A percentile compares a stretch with the other conserved stretches of the same genome.
phyloP scores from a whole-genome alignment of 768 basidiomycete species.

The Thelephora ganbajun region DNA sequence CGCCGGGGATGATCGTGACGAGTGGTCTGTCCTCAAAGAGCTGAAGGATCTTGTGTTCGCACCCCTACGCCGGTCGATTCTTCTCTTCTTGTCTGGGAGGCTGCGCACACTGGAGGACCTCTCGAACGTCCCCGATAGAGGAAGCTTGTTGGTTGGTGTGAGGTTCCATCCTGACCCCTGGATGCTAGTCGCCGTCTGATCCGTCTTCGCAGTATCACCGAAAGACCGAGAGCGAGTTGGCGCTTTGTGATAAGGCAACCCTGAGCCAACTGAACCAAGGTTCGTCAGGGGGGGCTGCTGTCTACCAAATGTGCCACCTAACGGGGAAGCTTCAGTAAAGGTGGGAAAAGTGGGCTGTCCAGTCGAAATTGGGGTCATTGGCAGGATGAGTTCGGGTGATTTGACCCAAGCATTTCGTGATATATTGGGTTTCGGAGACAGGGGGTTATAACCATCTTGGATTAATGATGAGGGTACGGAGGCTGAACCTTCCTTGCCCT shows the following conservation, averaged over 20 bases:
- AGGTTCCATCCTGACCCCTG: too few species aligned
- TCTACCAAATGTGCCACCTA: neutral
- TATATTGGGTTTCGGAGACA: neutral
- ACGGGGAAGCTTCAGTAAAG: neutral
- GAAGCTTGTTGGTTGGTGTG: too few species aligned
- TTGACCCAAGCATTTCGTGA: neutral
- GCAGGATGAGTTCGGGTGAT: neutral
- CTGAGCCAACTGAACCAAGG: too few species aligned
- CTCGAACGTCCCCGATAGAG: too few species aligned
- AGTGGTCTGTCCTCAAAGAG: neutral
- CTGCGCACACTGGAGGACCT: too few species aligned
- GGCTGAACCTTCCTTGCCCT: neutral
- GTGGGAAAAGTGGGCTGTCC: neutral
- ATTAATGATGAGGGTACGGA: too few species aligned
- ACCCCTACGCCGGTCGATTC: neutral
- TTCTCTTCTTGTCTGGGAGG: too few species aligned
- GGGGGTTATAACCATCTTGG: neutral
- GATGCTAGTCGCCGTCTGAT: too few species aligned
- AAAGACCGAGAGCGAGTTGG: too few species aligned
- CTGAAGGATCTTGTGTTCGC: neutral
- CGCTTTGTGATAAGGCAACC: too few species aligned
- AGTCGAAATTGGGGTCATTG: neutral
- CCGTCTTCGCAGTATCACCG: too few species aligned
- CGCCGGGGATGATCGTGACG: conserved; percentile 4
- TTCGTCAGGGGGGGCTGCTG: neutral